Evolutionary conservation across 192 early-diverging fungal species (phyloP).

Genomic region (Funneliformis mosseae): DNA sequence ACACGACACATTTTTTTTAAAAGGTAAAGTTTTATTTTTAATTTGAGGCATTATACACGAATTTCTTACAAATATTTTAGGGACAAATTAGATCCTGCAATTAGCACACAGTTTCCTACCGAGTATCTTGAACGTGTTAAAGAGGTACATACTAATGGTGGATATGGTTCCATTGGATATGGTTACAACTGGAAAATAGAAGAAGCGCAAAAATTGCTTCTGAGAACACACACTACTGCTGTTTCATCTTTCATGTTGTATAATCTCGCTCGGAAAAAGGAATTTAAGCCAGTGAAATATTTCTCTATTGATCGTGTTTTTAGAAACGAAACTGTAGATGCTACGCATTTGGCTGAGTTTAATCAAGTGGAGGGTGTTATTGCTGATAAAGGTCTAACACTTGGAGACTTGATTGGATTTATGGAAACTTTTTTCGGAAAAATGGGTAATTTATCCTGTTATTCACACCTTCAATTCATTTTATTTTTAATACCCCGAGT

Average conservation of each 20-base stretch:
- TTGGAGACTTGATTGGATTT: constrained; percentile 96
- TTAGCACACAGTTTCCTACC: constrained; percentile 70
- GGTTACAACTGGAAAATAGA: constrained; percentile 89
- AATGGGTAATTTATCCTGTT: constrained; percentile 66
- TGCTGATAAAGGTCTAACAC: constrained; percentile 90
- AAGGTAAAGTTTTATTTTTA: constrained; percentile 38
- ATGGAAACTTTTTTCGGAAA: constrained; percentile 97
- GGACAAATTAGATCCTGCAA: constrained; percentile 67
- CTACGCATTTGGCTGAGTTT: constrained; percentile 99
- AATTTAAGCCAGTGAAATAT: constrained; percentile 94
- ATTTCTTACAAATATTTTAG: neutral
- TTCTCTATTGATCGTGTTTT: constrained; percentile 99
- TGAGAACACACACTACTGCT: constrained; percentile 98
- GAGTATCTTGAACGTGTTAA: constrained; percentile 93
- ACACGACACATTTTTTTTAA: constrained; percentile 84
- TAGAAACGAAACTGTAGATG: constrained; percentile 97
- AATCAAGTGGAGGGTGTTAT: constrained; percentile 99
- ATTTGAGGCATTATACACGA: neutral
- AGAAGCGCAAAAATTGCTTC: constrained; percentile 90
- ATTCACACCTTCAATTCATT: neutral
- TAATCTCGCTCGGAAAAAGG: constrained; percentile 85
- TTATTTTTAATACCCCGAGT: neutral
- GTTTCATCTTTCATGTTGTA: constrained; percentile 91
- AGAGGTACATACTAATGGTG: constrained; percentile 89
- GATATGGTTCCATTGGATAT: constrained; percentile 95